phyloP scores from a whole-genome alignment of 202 grass and related monocot genomes.

The Cymbopogon flexuosus region DNA sequence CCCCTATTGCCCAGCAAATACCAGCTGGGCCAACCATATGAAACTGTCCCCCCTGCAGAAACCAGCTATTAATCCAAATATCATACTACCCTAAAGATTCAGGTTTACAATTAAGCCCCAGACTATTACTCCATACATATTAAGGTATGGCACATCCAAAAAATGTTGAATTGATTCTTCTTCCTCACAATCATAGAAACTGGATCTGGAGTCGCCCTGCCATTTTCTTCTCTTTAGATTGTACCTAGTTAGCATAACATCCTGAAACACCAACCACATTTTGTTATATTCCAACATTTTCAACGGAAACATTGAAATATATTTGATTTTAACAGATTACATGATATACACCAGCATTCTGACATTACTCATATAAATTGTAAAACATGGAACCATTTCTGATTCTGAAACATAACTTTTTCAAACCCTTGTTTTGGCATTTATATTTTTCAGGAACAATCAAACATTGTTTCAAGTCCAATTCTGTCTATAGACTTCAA shows the following conservation, averaged over 20 bases:
- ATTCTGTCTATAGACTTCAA: slow-evolving; percentile 79
- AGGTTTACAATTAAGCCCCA: no score
- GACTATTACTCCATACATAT: no score
- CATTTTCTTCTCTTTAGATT: not conserved
- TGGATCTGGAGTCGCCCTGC: not conserved
- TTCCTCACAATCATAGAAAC: not conserved
- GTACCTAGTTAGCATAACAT: not conserved
- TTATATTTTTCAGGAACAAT: slow-evolving; percentile 71
- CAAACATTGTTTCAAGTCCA: slow-evolving; percentile 75
- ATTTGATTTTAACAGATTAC: not conserved
- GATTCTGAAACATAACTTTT: not conserved
- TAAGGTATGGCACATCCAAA: not conserved
- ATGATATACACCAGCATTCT: not conserved
- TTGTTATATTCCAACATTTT: not conserved
- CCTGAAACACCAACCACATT: not conserved
- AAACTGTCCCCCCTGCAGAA: no score
- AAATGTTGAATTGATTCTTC: not conserved
- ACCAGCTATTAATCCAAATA: no score
- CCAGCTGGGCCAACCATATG: no score
- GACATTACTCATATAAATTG: not conserved
- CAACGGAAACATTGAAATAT: not conserved
- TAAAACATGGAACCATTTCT: not conserved
- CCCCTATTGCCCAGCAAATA: no score
- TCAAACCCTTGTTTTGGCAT: not conserved
- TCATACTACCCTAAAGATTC: no score